Evolutionary conservation across 148 eudicot genomes (phyloP), one percentile per base, ranked within the genome.

Genomic region (Polygonum aviculare): DNA sequence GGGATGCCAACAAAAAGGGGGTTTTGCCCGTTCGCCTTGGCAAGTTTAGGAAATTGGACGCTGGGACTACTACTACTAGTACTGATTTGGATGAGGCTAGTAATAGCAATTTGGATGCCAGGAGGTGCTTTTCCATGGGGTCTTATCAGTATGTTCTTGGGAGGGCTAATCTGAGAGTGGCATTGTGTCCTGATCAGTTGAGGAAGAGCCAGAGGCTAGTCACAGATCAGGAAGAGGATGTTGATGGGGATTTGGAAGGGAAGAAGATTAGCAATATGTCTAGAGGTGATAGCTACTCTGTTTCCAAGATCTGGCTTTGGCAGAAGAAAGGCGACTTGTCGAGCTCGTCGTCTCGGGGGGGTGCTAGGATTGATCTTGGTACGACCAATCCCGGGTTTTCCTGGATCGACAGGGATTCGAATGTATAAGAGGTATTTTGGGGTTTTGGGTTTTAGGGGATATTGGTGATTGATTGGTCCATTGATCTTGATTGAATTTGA

Each of bases 111-210:
- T 57, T 81, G 41, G 84, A 81, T 78, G 81, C 80, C 8, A 73
- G 86, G 77, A 81, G 86, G 63, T 84, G 86, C 31, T 84, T 78
- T 49, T 84, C 86, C 2, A 81, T 84, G 86, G 86, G 86, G 5
- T 73, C 81, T 7, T 84, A 75, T 77, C 74, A 74, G 69, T 84
- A 84, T 54, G 76, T 84, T 47, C 77, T 84, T 63, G 83, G 77
- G 45, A 77, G 67, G 48, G 51, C 75, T 12, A 72, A 71, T 14
- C 72, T 83, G 31, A 48, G 69, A 33, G 86, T 83, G 75, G 50
- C 80, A 45, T 41, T 78, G 75, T 74, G 70, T 26, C 63, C 63
- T 57, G 55, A 44, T 51, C 57, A 16, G 70, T 59, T 72, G 65
- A 75, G 18, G 21, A 19, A 15, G 62, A 73, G 7, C 72, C 16